phyloP scores from a whole-genome alignment of 139 green algal species.

The Eudorina sp. region DNA sequence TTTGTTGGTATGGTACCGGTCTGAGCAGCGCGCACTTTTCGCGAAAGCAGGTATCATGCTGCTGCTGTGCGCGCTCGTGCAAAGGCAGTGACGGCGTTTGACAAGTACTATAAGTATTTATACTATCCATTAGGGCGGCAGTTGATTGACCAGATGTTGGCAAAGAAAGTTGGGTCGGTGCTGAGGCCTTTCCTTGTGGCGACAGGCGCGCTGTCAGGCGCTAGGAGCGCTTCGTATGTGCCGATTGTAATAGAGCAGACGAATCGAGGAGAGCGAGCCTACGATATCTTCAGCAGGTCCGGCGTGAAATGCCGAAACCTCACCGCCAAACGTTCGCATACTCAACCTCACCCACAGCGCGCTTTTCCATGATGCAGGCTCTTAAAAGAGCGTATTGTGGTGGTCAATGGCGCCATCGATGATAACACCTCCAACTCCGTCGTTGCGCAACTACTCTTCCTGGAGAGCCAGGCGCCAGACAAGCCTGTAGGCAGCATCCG shows the following conservation, averaged over 20 bases:
- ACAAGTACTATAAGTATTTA: too few relatives aligned
- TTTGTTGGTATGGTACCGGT: too few relatives aligned
- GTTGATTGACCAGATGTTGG: not conserved
- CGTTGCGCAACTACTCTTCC: slow-evolving; percentile 93
- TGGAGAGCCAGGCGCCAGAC: slow-evolving; percentile 95
- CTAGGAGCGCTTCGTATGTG: slow-evolving; percentile 26
- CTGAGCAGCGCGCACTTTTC: too few relatives aligned
- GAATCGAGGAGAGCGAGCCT: slow-evolving; percentile 68
- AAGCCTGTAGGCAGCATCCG: slow-evolving; percentile 1
- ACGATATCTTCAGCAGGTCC: slow-evolving; percentile 89
- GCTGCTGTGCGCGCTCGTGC: too few relatives aligned
- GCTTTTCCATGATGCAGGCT: slow-evolving; percentile 7
- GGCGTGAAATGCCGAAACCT: not conserved
- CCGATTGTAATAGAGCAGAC: slow-evolving; percentile 58
- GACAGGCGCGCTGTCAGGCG: not conserved
- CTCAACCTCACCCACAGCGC: not conserved
- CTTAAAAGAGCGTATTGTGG: slow-evolving; percentile 93
- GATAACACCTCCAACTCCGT: slow-evolving; percentile 86
- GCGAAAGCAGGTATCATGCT: too few relatives aligned
- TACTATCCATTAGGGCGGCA: too few relatives aligned
- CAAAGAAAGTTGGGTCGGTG: not conserved
- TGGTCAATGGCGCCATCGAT: slow-evolving; percentile 88
- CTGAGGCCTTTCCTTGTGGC: not conserved
- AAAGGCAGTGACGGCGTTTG: too few relatives aligned
- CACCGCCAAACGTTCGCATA: not conserved